Percentiles rank a stretch among this genome's conserved stretches.
Conservation (phyloP, 1,139 yeast species). For the Hyphopichia khmerensis region DNA sequence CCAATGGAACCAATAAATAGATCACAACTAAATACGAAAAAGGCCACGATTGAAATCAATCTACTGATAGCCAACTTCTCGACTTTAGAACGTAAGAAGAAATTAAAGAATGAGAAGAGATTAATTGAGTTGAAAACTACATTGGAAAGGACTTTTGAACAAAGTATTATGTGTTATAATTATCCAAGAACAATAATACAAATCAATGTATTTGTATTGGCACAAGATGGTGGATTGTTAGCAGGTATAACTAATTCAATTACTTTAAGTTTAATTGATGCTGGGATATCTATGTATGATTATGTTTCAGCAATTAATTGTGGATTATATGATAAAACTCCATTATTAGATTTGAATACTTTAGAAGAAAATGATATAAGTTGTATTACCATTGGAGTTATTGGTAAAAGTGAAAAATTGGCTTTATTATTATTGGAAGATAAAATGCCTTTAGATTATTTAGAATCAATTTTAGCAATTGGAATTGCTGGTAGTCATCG, state of each 20-base stretch:
- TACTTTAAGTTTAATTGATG: slow-evolving; percentile 87
- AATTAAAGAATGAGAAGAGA: slow-evolving; percentile 63
- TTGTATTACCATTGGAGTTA: slow-evolving; percentile 75
- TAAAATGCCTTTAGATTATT: slow-evolving; percentile 76
- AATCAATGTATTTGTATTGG: slow-evolving; percentile 71
- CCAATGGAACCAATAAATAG: slow-evolving; percentile 76
- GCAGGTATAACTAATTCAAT: slow-evolving; percentile 84
- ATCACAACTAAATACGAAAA: slow-evolving; percentile 45
- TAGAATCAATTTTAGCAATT: slow-evolving; percentile 76
- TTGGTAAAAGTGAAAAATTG: slow-evolving; percentile 79
- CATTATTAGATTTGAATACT: slow-evolving; percentile 77
- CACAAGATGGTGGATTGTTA: slow-evolving; percentile 88
- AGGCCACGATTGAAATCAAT: slow-evolving; percentile 62
- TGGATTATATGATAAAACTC: slow-evolving; percentile 74
- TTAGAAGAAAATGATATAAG: slow-evolving; percentile 85
- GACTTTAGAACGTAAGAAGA: slow-evolving; percentile 70
- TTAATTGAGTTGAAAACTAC: slow-evolving; percentile 74
- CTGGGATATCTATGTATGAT: slow-evolving; percentile 94
- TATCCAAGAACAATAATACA: slow-evolving; percentile 83
- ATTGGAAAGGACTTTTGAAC: slow-evolving; percentile 76
- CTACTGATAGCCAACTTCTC: slow-evolving; percentile 81
- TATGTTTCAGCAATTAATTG: slow-evolving; percentile 80
- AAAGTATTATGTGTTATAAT: slow-evolving; percentile 69
- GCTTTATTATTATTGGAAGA: slow-evolving; percentile 78
- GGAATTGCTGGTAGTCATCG: slow-evolving; percentile 90